Evolutionary conservation across 2,329 filamentous ascomycete species (phyloP).

Genomic region (Exophiala sideris): DNA sequence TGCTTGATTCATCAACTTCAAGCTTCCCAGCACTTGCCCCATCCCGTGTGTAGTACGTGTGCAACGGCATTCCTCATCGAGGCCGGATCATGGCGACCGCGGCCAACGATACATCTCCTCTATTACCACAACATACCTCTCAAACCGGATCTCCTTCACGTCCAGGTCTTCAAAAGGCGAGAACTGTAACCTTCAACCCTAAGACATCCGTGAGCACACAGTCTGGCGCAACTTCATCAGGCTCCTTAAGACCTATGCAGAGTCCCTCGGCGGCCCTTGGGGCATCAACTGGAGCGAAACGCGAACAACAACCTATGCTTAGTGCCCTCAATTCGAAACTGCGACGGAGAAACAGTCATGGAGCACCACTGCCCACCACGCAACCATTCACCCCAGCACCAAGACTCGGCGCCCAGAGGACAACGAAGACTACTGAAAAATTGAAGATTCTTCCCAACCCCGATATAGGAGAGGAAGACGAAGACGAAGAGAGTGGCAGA

Average conservation of each 20-base stretch:
- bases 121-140: constrained; percentile 37
- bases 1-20: neutral
- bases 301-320: constrained; percentile 58
- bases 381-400: constrained; percentile 42
- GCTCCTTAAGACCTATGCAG: constrained; percentile 41
- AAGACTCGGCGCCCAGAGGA: constrained; percentile 92
- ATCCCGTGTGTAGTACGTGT: neutral
- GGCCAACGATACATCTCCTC: constrained; percentile 39
- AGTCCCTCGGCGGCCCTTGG: constrained; percentile 38
- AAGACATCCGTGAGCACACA: constrained; percentile 45
- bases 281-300: constrained; percentile 30
- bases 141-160: constrained; percentile 25
- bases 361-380: constrained; percentile 51
- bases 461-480: constrained; percentile 69
- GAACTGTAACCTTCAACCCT: constrained; percentile 50
- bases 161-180: constrained; percentile 36
- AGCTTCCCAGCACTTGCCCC: neutral
- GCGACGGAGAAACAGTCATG: constrained; percentile 79
- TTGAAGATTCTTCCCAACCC: constrained; percentile 94
- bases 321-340: constrained; percentile 83
- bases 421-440: constrained; percentile 93
- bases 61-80: neutral
- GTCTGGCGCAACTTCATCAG: constrained; percentile 39
- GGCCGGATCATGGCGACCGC: constrained; percentile 32
- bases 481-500: constrained; percentile 84